Base-by-base conservation (phyloP, 108 stramenopile genomes). In the Nannochloropsis gaditana region DNA sequence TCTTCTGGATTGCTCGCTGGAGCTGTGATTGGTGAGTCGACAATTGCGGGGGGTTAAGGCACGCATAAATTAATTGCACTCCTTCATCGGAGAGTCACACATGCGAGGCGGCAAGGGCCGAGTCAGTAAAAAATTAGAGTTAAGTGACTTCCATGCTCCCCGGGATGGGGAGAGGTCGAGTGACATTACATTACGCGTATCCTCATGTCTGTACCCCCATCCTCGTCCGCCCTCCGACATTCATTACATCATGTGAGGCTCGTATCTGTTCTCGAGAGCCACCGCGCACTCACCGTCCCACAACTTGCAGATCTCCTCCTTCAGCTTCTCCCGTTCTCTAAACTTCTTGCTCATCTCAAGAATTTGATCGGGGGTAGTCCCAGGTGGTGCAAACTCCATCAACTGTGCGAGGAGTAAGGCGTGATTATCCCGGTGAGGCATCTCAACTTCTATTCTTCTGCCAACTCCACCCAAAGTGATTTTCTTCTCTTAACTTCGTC, bases 291-390 rank as follows among this genome's bases (percentile, higher is more conserved):
- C n/a, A 73, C 59, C 59, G n/a, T 73, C 59, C 59, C 59, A 73
- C 59, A 73, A n/a, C 59, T 73, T 73, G 59, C 59, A 73, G n/a
- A 73, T 73, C n/a, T 73, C 59, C 59, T 73, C 59, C 59, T 73
- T 73, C 59, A 73, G 59, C 59, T 73, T 15, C 59, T 73, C 59
- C 6, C 59, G 59, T 15, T 73, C 59, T 15, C 59, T 73, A 6
- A 73, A 73, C 59, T 73, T 73, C 8, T 15, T 73, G 59, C n/a
- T 15, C 59, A 73, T 73, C 59, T 73, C 59, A 15, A 73, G 59
- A 15, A 73, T n/a, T n/a, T 73, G 59, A n/a, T 73, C 59, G 15
- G 15, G 15, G 6, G 59, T 73, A 1, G 59, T 73, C 4, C 59
- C 59, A n/a, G 59, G 59, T n/a, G 59, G 59, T n/a, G 59, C 59